Conservation (phyloP, 2,329 filamentous ascomycete genomes). For the Dendryphion nanum region DNA sequence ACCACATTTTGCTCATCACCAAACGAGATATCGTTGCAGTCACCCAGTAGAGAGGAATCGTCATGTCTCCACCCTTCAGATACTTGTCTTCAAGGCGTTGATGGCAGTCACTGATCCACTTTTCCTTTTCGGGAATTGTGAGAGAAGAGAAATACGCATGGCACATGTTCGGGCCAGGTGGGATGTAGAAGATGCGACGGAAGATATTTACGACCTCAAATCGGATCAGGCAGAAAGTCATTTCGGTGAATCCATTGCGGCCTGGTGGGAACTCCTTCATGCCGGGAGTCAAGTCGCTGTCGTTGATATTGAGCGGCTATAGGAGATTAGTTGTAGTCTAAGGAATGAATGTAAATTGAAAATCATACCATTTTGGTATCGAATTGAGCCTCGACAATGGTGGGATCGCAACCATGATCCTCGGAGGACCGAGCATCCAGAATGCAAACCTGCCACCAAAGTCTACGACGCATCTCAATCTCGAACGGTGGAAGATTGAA, state of each 20-base stretch:
- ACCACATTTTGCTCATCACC: slow-evolving; percentile 74
- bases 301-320: slow-evolving; percentile 56
- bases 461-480: slow-evolving; percentile 57
- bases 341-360: too few species aligned
- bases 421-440: slow-evolving; percentile 62
- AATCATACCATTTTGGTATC: slow-evolving; percentile 54
- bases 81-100: slow-evolving; percentile 50
- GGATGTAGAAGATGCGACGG: slow-evolving; percentile 46
- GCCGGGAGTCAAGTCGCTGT: slow-evolving; percentile 50
- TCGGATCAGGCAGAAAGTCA: slow-evolving; percentile 56
- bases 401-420: slow-evolving; percentile 62
- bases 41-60: slow-evolving; percentile 65
- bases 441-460: slow-evolving; percentile 61
- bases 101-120: slow-evolving; percentile 50
- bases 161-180: slow-evolving; percentile 43
- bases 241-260: slow-evolving; percentile 55
- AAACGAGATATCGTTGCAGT: slow-evolving; percentile 67
- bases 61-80: slow-evolving; percentile 52
- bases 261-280: slow-evolving; percentile 51
- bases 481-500: slow-evolving; percentile 59
- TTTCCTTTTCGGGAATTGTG: slow-evolving; percentile 48
- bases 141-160: slow-evolving; percentile 45
- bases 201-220: slow-evolving; percentile 52
- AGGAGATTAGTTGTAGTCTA: slow-evolving; percentile 5
- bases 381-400: slow-evolving; percentile 57